phyloP scores from a whole-genome alignment of 495 filamentous ascomycete genomes.

The Lentithecium fluviatile region DNA sequence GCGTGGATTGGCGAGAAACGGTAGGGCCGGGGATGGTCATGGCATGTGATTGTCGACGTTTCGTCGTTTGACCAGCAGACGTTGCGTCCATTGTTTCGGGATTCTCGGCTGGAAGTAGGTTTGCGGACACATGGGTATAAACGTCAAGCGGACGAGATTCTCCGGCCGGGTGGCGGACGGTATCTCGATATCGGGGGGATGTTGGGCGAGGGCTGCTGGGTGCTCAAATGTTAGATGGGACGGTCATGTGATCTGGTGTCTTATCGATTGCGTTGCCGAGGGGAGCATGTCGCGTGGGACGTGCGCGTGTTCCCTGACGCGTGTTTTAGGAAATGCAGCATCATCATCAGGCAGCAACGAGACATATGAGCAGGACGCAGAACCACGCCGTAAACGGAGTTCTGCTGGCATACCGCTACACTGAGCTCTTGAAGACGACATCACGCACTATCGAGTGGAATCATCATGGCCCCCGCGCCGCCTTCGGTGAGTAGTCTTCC shows the following conservation, averaged over 20 bases:
- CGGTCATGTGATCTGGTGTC: background rate
- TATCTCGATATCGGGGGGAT: no score
- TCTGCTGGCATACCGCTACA: background rate
- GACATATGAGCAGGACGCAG: background rate
- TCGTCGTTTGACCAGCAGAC: no score
- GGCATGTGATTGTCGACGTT: no score
- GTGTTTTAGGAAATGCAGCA: background rate
- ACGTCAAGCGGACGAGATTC: no score
- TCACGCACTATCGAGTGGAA: background rate
- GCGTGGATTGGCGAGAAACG: no score
- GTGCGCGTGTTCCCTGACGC: background rate
- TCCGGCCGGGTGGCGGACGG: no score
- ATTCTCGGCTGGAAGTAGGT: no score
- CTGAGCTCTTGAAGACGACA: background rate
- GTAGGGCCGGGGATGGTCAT: no score
- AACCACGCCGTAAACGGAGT: background rate
- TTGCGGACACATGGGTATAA: no score
- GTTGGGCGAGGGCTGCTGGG: no score
- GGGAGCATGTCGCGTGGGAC: background rate
- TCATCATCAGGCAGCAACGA: background rate
- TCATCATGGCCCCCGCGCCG: slow-evolving; percentile 20
- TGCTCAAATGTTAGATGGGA: no score
- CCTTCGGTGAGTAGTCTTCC: slow-evolving; percentile 13
- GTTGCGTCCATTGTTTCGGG: no score
- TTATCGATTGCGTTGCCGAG: background rate